Percentiles rank a stretch among this genome's conserved stretches.
phyloP scores from a whole-genome alignment of 495 filamentous ascomycete genomes.

The Rostrohypoxylon terebratum region DNA sequence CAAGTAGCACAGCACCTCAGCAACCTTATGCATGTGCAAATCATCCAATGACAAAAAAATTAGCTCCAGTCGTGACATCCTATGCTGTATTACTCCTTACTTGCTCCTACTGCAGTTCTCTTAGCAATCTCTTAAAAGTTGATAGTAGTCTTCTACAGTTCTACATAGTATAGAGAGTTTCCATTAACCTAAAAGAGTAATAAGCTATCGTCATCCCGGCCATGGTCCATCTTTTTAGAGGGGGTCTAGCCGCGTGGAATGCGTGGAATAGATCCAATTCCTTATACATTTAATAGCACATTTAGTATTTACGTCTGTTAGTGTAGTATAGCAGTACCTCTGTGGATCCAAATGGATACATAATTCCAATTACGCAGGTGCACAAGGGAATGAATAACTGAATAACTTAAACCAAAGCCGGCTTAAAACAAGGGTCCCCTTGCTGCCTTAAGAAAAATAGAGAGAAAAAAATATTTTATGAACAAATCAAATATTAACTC shows the following conservation, averaged over 20 bases:
- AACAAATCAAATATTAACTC: slow-evolving; percentile 4
- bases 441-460: no score
- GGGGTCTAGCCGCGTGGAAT: slow-evolving; percentile 23
- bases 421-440: slow-evolving; percentile 7
- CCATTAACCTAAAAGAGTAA: slow-evolving; percentile 40
- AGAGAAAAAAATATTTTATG: slow-evolving; percentile 12
- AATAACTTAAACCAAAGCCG: slow-evolving; percentile 6
- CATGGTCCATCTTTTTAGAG: slow-evolving; percentile 21
- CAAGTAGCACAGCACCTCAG: neutral
- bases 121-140: no score
- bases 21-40: neutral
- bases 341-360: neutral
- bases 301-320: no score
- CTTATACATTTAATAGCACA: neutral
- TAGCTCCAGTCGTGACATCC: slow-evolving; percentile 3
- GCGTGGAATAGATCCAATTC: neutral
- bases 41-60: neutral
- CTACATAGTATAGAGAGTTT: neutral
- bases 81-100: neutral
- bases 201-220: slow-evolving; percentile 40
- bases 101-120: no score
- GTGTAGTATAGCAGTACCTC: no score
- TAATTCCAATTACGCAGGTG: neutral
- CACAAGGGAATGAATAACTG: neutral
- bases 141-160: neutral